Evolutionary conservation across 164 flowering plant genomes (phyloP), one percentile per base, ranked within the genome.

Genomic region (Aristolochia contorta): DNA sequence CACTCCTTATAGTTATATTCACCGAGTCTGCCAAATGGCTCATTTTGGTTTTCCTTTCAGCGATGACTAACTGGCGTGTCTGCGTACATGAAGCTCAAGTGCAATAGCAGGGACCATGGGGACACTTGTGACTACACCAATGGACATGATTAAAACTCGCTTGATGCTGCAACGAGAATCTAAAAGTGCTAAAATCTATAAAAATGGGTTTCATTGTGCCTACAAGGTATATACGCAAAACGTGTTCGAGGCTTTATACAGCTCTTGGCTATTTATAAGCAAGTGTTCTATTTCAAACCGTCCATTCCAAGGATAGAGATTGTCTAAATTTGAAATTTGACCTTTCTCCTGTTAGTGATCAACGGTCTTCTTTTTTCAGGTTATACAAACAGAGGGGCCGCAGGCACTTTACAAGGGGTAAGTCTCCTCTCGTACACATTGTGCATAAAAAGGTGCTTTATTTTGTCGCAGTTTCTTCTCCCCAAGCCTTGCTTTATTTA

Each of bases 91-190:
- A 65, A 91, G 97, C 65, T 82, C 92, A 61, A 87, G 97, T 69
- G 71, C 82, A 54, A 71, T 82, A 57, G 89, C 97, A 60, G 97
- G 96, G 50, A 51, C 67, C 1, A 63, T 80, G 52, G 85, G 93
- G 66, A 87, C 97, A 57, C 71, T 91, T 53, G 70, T 81, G 45
- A 87, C 96, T 59, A 85, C 97, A 60, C 97, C 91, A 3, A 69
- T 83, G 55, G 95, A 90, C 78, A 83, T 87, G 90, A 69, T 90
- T 61, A 87, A 90, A 79, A 90, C 95, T 61, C 86, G 97, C 54
- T 82, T 91, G 33, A 91, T 91, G 97, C 65, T 91, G 77, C 93
- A 91, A 67, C 67, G 71, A 69, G 86, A 82, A 72, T 87, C 95
- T 68, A 72, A 73, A 64, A 66, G 37, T 37, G 63, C 33, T 52